phyloP scores from a whole-genome alignment of 345 rosid species.

The Viola odorata region DNA sequence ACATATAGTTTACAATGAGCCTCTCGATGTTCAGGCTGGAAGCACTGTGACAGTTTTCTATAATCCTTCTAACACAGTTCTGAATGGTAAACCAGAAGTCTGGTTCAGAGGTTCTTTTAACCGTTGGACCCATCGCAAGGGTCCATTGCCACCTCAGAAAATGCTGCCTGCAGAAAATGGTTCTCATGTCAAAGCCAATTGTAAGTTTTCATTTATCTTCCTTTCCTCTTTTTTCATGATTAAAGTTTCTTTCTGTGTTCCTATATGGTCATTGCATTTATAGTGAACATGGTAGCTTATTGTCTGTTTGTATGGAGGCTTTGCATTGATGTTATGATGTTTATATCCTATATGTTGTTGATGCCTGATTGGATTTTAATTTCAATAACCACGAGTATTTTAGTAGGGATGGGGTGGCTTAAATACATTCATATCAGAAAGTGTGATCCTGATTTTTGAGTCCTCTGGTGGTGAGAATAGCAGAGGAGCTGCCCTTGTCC shows the following conservation, averaged over 20 bases:
- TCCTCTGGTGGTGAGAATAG: no score
- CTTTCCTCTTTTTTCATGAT: background rate
- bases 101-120: slow-evolving; percentile 95
- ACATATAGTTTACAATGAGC: slow-evolving; percentile 78
- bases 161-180: slow-evolving; percentile 58
- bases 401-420: no score
- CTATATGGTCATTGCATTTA: background rate
- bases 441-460: no score
- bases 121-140: slow-evolving; percentile 80
- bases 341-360: background rate
- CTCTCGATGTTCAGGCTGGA: slow-evolving; percentile 81
- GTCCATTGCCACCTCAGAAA: slow-evolving; percentile 74
- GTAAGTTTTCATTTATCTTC: slow-evolving; percentile 30
- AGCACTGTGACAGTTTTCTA: slow-evolving; percentile 53
- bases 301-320: background rate
- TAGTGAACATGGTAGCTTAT: background rate
- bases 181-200: slow-evolving; percentile 55
- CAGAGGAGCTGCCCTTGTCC: no score
- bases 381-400: background rate
- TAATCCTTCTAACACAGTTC: slow-evolving; percentile 76
- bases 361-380: background rate
- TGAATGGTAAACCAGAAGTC: slow-evolving; percentile 75
- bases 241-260: slow-evolving; percentile 2
- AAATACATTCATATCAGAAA: background rate
- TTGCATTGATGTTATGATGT: background rate